A percentile compares a stretch with the other conserved stretches of the same genome.
Conservation (phyloP, 495 filamentous ascomycete genomes). For the Trypethelium eluteriae region DNA sequence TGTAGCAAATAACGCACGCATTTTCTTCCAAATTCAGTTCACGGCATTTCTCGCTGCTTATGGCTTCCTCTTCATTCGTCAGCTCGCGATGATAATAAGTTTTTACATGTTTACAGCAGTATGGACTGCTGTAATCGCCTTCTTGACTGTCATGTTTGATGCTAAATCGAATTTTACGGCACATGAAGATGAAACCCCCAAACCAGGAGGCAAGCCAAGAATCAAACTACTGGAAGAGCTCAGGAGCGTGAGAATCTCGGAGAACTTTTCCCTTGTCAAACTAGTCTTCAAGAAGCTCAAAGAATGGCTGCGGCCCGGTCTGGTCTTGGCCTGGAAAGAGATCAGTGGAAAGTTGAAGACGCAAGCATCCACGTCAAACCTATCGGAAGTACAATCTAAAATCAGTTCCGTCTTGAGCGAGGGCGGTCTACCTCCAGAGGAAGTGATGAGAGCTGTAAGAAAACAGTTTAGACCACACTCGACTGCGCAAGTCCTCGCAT, state of each 20-base stretch:
- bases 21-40: constrained; percentile 6
- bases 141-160: not conserved
- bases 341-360: not conserved
- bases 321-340: not conserved
- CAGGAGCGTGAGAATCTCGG: not conserved
- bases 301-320: not conserved
- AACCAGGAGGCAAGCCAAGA: not conserved
- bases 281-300: not conserved
- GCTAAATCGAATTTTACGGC: not conserved
- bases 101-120: constrained; percentile 1
- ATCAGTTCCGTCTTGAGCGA: not conserved
- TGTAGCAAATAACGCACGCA: not conserved
- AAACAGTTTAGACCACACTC: not conserved
- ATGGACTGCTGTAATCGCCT: not conserved
- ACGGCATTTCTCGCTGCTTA: not conserved
- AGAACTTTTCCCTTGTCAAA: too few species aligned
- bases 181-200: not conserved
- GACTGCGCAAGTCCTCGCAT: not conserved
- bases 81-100: not conserved
- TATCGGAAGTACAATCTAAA: not conserved
- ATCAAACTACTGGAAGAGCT: not conserved
- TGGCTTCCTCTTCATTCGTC: not conserved
- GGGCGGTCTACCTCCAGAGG: not conserved
- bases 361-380: not conserved
- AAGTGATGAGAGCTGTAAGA: not conserved